Conservation (phyloP, 257 asterid species). For the Vinca minor region DNA sequence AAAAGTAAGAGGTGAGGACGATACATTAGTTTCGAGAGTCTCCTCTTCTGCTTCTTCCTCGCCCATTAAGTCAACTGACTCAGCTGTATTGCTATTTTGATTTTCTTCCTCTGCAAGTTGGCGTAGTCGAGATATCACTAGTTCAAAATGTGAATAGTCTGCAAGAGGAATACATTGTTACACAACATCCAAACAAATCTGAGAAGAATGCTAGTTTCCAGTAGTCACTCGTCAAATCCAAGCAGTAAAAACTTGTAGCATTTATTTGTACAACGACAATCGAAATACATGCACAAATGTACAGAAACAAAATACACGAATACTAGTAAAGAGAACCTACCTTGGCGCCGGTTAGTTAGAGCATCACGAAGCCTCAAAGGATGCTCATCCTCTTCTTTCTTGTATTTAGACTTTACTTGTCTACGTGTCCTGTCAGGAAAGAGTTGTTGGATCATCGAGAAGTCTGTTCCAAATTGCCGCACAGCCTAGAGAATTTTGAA, state of each 20-base stretch:
- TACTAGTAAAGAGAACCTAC: conserved; percentile 23
- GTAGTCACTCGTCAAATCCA: not conserved
- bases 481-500: conserved; percentile 37
- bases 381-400: conserved; percentile 72
- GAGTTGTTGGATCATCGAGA: conserved; percentile 78
- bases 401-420: conserved; percentile 64
- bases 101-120: conserved; percentile 48
- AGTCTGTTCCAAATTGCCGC: conserved; percentile 78
- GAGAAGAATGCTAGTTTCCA: not conserved
- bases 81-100: conserved; percentile 28
- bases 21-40: conserved; percentile 30
- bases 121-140: conserved; percentile 42
- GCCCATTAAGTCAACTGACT: conserved; percentile 30
- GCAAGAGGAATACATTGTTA: conserved; percentile 23
- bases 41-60: conserved; percentile 40
- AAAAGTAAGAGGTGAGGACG: conserved; percentile 12
- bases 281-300: not conserved
- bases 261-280: not conserved
- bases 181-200: conserved; percentile 1
- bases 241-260: not conserved
- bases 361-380: conserved; percentile 72
- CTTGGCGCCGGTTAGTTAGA: conserved; percentile 55
- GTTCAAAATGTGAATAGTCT: conserved; percentile 56
- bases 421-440: conserved; percentile 68
- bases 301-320: not conserved